A percentile compares a stretch with the other conserved stretches of the same genome.
Conservation (phyloP, 1,284 basidiomycete species). For the Ustilago hordei region DNA sequence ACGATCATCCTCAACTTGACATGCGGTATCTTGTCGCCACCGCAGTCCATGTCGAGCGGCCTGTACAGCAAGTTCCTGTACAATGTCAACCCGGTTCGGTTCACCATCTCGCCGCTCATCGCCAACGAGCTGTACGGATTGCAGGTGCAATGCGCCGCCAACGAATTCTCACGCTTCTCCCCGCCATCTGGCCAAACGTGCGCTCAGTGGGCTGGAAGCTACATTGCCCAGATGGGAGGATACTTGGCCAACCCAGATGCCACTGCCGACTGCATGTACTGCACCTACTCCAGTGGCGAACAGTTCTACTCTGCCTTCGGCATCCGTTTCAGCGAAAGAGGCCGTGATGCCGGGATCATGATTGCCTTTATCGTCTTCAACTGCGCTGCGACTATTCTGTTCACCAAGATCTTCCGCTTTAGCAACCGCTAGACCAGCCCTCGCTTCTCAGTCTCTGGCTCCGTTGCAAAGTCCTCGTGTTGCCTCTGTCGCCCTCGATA, state of each 20-base stretch:
- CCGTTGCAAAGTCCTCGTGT: too few species aligned
- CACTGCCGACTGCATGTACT: constrained; percentile 78
- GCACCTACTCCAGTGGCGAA: constrained; percentile 78
- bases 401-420: constrained; percentile 52
- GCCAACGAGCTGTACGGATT: constrained; percentile 84
- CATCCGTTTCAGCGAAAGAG: constrained; percentile 73
- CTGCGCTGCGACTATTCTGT: constrained; percentile 38
- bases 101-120: constrained; percentile 73
- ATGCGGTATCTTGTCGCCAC: constrained; percentile 79
- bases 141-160: constrained; percentile 76
- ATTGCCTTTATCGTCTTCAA: constrained; percentile 59
- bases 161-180: constrained; percentile 76
- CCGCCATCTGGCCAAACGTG: constrained; percentile 84
- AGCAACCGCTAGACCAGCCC: constrained; percentile 42
- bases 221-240: constrained; percentile 76
- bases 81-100: constrained; percentile 63
- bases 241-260: constrained; percentile 82
- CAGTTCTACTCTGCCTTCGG: constrained; percentile 79
- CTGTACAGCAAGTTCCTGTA: constrained; percentile 61
- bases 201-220: constrained; percentile 70
- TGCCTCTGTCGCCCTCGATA: too few species aligned
- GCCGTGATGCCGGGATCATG: constrained; percentile 58
- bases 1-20: constrained; percentile 71
- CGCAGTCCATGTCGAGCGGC: constrained; percentile 46
- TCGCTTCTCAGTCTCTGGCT: neutral